phyloP scores from a whole-genome alignment of 2,329 filamentous ascomycete genomes.

The Sclerotinia subarctica region DNA sequence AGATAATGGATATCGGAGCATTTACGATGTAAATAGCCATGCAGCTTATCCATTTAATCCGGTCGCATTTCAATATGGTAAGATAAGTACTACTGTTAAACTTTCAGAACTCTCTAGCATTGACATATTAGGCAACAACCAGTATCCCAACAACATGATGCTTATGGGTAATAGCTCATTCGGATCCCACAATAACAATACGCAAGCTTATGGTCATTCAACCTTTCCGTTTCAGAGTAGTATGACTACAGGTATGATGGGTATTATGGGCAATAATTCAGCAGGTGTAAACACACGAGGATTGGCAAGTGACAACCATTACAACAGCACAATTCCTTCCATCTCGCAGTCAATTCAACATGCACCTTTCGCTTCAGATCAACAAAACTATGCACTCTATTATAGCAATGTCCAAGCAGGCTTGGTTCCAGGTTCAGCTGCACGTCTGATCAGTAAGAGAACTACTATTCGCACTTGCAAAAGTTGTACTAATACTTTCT shows the following conservation, averaged over 20 bases:
- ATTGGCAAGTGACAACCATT: too few species aligned
- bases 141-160: background rate
- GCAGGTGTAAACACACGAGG: background rate
- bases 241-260: background rate
- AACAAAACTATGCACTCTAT: background rate
- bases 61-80: background rate
- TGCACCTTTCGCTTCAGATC: background rate
- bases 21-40: background rate
- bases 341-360: background rate
- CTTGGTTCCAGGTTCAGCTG: too few species aligned
- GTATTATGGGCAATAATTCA: background rate
- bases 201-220: background rate
- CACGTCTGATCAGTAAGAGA: too few species aligned
- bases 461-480: too few species aligned
- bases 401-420: background rate
- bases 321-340: background rate
- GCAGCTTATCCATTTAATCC: too few species aligned
- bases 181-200: too few species aligned
- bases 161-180: background rate
- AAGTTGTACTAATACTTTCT: too few species aligned
- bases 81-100: background rate
- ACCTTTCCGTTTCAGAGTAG: rapidly evolving
- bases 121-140: background rate
- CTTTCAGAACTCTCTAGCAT: background rate
- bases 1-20: background rate